Percentiles rank a stretch among this genome's conserved stretches.
phyloP scores from a whole-genome alignment of 2,329 filamentous ascomycete genomes.

The Calonectria pteridis region DNA sequence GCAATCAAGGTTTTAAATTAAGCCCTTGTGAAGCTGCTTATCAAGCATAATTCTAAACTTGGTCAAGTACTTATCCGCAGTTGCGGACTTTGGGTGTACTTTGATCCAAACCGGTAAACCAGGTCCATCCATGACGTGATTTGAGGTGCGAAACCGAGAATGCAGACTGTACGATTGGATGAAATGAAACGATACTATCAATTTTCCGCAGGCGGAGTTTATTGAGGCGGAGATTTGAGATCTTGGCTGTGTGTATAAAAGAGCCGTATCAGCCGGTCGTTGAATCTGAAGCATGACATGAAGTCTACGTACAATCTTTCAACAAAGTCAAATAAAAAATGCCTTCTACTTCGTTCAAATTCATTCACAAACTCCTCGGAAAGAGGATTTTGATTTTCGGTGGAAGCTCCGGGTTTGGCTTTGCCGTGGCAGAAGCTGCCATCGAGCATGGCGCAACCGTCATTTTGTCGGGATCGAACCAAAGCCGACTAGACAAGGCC shows the following conservation, averaged over 20 bases:
- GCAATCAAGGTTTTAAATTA: not conserved
- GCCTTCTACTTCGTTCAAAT: slow-evolving; percentile 1
- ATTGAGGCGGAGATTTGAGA: not conserved
- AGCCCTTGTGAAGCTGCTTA: not conserved
- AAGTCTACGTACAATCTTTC: not conserved
- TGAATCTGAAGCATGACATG: not conserved
- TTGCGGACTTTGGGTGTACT: not conserved
- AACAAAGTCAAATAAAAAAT: not conserved
- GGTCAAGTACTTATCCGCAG: not conserved
- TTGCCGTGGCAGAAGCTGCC: slow-evolving; percentile 14
- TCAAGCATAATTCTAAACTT: not conserved
- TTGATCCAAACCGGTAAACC: not conserved
- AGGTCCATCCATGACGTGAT: not conserved
- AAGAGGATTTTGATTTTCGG: slow-evolving; percentile 13
- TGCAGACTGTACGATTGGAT: not conserved
- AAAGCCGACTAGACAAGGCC: not conserved
- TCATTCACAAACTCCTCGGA: slow-evolving; percentile 1
- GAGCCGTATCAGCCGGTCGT: too few relatives aligned
- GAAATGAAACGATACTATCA: not conserved
- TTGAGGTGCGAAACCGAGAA: not conserved
- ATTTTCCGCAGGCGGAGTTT: not conserved
- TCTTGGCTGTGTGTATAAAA: not conserved
- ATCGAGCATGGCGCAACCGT: slow-evolving; percentile 11
- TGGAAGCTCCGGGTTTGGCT: slow-evolving; percentile 11
- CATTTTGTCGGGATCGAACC: slow-evolving; percentile 2